Conservation (phyloP, 2,329 filamentous ascomycete genomes). For the Penicillium griseofulvum region DNA sequence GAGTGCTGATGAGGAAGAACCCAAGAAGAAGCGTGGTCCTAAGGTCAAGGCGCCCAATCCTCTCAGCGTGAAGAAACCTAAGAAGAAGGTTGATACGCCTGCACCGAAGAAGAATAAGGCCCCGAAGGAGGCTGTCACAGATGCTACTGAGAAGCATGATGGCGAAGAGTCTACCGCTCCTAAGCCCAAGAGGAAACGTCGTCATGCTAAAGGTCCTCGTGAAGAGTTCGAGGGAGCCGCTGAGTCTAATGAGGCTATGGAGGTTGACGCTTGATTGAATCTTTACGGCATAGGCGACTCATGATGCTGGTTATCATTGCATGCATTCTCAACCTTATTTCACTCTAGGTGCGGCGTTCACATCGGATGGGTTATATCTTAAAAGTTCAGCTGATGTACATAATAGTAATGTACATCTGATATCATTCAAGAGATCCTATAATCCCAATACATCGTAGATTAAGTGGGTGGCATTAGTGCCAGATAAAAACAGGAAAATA, state of each 20-base stretch:
- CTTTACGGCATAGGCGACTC: conserved; percentile 4
- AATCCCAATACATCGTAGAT: neutral
- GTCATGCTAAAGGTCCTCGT: conserved; percentile 33
- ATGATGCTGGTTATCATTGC: conserved; percentile 14
- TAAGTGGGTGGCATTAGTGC: neutral
- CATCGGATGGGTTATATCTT: conserved; percentile 22
- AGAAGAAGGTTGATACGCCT: conserved; percentile 32
- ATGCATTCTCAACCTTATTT: conserved; percentile 12
- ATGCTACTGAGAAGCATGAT: conserved; percentile 20
- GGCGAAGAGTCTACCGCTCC: conserved; percentile 25
- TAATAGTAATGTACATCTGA: conserved; percentile 19
- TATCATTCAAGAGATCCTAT: neutral
- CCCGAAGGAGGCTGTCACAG: conserved; percentile 14
- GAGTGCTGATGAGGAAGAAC: conserved; percentile 21
- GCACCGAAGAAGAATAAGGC: conserved; percentile 20
- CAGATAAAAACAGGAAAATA: neutral
- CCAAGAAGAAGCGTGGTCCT: conserved; percentile 33
- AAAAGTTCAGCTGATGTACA: conserved; percentile 21
- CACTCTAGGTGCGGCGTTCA: conserved; percentile 31
- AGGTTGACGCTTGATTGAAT: conserved; percentile 21
- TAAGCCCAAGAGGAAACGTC: conserved; percentile 37
- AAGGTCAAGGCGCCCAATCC: conserved; percentile 49
- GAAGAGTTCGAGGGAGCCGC: conserved; percentile 18
- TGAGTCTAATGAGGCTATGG: conserved; percentile 16
- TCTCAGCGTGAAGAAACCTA: conserved; percentile 49